Conservation (phyloP, 2,329 filamentous ascomycete genomes). For the Epichloe festucae region DNA sequence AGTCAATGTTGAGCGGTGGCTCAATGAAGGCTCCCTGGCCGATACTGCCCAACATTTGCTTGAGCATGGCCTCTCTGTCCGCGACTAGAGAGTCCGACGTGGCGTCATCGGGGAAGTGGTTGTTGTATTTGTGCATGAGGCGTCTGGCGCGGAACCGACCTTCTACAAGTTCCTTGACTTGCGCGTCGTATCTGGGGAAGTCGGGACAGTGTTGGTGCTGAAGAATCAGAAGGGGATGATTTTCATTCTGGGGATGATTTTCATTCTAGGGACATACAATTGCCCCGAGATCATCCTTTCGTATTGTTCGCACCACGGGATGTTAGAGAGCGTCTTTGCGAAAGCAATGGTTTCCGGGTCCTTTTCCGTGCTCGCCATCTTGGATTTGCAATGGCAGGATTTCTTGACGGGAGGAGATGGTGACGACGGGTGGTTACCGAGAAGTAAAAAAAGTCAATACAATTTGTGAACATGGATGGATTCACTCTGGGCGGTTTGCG, state of each 20-base stretch:
- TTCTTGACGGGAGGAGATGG: neutral
- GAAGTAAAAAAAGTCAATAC: neutral
- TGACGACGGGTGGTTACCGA: neutral
- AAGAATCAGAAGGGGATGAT: neutral
- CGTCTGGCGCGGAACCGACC: slow-evolving; percentile 41
- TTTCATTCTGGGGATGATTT: neutral
- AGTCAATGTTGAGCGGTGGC: slow-evolving; percentile 49
- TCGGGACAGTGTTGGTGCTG: neutral
- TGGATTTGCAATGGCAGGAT: neutral
- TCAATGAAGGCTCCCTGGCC: slow-evolving; percentile 45
- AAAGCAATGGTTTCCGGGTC: slow-evolving; percentile 28
- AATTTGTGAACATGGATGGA: neutral
- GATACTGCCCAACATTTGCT: slow-evolving; percentile 33
- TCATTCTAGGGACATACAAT: slow-evolving; percentile 27
- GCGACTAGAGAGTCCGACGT: slow-evolving; percentile 24
- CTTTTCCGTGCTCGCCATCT: slow-evolving; percentile 21
- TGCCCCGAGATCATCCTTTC: slow-evolving; percentile 53
- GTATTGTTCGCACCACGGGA: slow-evolving; percentile 47
- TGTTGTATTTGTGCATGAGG: slow-evolving; percentile 46
- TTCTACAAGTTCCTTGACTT: slow-evolving; percentile 32
- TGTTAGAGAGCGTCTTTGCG: slow-evolving; percentile 34
- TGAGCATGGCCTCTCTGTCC: slow-evolving; percentile 33
- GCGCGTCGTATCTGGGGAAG: slow-evolving; percentile 34
- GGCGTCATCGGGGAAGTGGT: slow-evolving; percentile 35
- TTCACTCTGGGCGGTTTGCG: neutral